A percentile compares a stretch with the other conserved stretches of the same genome.
Conservation (phyloP, 2,329 filamentous ascomycete genomes). For the Cadophora malorum region DNA sequence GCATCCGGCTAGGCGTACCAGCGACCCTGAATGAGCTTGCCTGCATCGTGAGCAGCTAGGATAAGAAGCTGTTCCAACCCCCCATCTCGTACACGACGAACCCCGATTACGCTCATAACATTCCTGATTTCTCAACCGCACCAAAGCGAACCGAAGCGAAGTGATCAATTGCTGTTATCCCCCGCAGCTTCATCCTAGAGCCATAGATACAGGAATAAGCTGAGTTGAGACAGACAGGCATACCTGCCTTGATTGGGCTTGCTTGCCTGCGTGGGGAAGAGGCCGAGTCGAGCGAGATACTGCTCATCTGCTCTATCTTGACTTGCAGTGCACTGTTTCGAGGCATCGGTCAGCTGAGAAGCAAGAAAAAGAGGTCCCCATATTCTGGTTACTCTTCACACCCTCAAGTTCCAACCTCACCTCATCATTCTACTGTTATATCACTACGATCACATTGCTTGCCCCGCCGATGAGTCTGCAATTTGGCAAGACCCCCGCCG, state of each 20-base stretch:
- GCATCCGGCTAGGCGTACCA: slow-evolving; percentile 33
- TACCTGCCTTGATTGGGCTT: slow-evolving; percentile 18
- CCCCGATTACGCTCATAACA: not conserved
- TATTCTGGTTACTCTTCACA: slow-evolving; percentile 16
- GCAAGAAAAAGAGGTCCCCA: slow-evolving; percentile 5
- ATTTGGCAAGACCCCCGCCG: not conserved
- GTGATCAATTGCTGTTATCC: not conserved
- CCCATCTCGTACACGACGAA: not conserved
- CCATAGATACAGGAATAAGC: slow-evolving; percentile 24
- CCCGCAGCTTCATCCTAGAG: slow-evolving; percentile 9
- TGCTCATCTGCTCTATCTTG: slow-evolving; percentile 14
- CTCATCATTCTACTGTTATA: not conserved
- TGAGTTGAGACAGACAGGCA: slow-evolving; percentile 38
- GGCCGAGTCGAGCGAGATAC: not conserved
- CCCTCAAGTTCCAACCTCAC: not conserved
- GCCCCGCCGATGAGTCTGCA: slow-evolving; percentile 19
- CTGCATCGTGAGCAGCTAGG: slow-evolving; percentile 16
- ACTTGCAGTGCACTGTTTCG: not conserved
- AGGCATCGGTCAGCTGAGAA: slow-evolving; percentile 28
- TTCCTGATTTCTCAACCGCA: not conserved
- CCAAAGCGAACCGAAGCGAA: not conserved
- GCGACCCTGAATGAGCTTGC: slow-evolving; percentile 26
- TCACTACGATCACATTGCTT: not conserved
- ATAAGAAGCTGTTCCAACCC: slow-evolving; percentile 35
- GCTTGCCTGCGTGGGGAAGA: slow-evolving; percentile 19